Evolutionary conservation across 257 asterid genomes (phyloP).

Genomic region (Primulina eburnea): DNA sequence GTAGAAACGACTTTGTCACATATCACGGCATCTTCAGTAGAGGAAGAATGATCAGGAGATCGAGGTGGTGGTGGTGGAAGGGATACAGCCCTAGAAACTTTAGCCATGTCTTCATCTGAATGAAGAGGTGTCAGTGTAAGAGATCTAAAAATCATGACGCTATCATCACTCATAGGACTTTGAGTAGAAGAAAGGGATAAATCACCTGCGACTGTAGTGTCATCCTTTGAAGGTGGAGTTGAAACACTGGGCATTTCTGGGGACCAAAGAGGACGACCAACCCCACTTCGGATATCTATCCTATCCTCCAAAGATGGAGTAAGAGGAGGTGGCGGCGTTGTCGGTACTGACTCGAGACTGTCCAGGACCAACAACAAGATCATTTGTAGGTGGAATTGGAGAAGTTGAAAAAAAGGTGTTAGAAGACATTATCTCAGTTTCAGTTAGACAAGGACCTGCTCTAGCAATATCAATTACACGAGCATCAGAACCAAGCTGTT

Average conservation of each 20-base stretch:
- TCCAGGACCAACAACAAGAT: slow-evolving; percentile 29
- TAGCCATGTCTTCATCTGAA: slow-evolving; percentile 29
- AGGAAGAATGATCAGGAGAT: slow-evolving; percentile 31
- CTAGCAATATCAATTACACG: slow-evolving; percentile 25
- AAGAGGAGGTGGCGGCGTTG: slow-evolving; percentile 25
- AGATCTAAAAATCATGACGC: slow-evolving; percentile 12
- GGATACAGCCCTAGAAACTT: slow-evolving; percentile 23
- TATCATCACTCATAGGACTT: slow-evolving; percentile 22
- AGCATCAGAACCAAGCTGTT: slow-evolving; percentile 23
- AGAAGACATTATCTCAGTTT: slow-evolving; percentile 28
- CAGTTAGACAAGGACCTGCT: slow-evolving; percentile 29
- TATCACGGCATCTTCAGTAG: slow-evolving; percentile 16
- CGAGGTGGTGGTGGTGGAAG: slow-evolving; percentile 26
- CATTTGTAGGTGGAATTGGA: slow-evolving; percentile 36
- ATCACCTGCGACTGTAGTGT: slow-evolving; percentile 19
- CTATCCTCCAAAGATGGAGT: slow-evolving; percentile 42
- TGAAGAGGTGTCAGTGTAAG: slow-evolving; percentile 23
- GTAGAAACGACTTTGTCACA: not conserved
- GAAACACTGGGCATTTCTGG: slow-evolving; percentile 27
- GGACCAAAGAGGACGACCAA: slow-evolving; percentile 22
- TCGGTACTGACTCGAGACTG: slow-evolving; percentile 26
- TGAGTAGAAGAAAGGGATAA: slow-evolving; percentile 2
- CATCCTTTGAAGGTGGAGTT: slow-evolving; percentile 27
- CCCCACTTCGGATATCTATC: slow-evolving; percentile 3
- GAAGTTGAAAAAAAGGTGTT: slow-evolving; percentile 33